Conservation (phyloP, 495 filamentous ascomycete genomes). For the Aspergillus asperescens region DNA sequence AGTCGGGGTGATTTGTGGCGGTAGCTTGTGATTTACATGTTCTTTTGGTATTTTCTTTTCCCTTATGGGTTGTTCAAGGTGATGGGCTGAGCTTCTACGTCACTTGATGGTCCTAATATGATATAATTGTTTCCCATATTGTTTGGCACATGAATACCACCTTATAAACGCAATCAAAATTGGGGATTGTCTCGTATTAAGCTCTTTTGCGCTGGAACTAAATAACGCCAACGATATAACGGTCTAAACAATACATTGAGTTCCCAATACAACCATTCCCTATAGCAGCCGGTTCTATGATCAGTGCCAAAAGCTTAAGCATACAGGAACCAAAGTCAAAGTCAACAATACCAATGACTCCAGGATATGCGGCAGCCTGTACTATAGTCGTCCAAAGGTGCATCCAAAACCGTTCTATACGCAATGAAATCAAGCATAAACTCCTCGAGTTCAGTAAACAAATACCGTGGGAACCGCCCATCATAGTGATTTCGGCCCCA, state of each 20-base stretch:
- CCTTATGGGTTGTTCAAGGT: not conserved
- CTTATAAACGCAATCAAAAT: too few relatives aligned
- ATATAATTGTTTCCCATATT: not conserved
- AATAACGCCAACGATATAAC: not conserved
- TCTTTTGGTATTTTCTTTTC: not conserved
- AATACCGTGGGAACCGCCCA: not conserved
- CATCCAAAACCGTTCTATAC: not conserved
- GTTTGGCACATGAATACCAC: not conserved
- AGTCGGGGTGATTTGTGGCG: constrained; percentile 44
- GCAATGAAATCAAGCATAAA: not conserved
- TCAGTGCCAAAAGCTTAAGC: not conserved
- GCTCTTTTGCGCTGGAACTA: too few relatives aligned
- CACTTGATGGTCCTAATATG: not conserved
- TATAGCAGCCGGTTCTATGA: not conserved
- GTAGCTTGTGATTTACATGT: constrained; percentile 12
- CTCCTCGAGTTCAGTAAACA: not conserved
- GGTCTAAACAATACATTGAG: not conserved
- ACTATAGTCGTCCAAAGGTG: not conserved
- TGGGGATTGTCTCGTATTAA: too few relatives aligned
- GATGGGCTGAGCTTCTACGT: too few relatives aligned
- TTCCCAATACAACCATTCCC: not conserved
- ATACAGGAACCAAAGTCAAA: not conserved
- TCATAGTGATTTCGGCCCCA: not conserved
- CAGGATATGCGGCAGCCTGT: not conserved
- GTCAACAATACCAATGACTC: not conserved